Percentiles rank a stretch among this genome's conserved stretches.
Evolutionary conservation across 768 basidiomycete genomes (phyloP).

Genomic region (Antrodiella citrinella): DNA sequence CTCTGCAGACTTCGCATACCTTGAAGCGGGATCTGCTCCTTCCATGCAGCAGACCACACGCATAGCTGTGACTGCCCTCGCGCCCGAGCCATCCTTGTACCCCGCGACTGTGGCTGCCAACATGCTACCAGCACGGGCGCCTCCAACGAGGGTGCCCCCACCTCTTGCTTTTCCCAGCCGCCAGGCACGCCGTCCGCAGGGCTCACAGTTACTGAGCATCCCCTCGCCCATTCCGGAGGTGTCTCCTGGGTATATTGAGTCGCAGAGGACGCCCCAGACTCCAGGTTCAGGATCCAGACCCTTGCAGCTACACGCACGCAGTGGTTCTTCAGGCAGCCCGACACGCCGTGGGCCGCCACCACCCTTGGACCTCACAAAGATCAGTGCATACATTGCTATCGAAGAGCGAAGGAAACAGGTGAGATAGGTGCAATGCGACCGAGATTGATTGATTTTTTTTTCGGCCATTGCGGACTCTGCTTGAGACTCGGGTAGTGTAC

Average conservation of each 20-base stretch:
- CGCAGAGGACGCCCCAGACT: background rate
- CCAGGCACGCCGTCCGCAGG: background rate
- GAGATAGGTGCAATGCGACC: background rate
- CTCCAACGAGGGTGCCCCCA: no score
- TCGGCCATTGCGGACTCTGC: constrained; percentile 1
- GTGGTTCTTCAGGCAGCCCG: background rate
- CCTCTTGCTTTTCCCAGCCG: background rate
- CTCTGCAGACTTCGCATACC: constrained; percentile 12
- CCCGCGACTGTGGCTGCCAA: background rate
- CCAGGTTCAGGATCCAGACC: background rate
- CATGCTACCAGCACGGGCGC: background rate
- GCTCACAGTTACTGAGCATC: background rate
- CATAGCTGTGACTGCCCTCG: background rate
- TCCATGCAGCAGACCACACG: background rate
- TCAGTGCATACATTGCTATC: constrained; percentile 10
- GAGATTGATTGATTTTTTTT: constrained; percentile 3
- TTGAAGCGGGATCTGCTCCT: background rate
- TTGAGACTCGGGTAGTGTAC: background rate
- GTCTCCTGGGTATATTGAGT: background rate
- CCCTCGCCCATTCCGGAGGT: background rate
- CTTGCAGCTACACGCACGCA: background rate
- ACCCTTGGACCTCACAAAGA: constrained; percentile 11
- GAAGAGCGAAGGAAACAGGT: constrained; percentile 6
- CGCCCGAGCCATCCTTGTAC: background rate
- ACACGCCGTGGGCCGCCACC: constrained; percentile 3